phyloP scores from a whole-genome alignment of 2,329 filamentous ascomycete genomes.

The Ophiocordyceps unilateralis region DNA sequence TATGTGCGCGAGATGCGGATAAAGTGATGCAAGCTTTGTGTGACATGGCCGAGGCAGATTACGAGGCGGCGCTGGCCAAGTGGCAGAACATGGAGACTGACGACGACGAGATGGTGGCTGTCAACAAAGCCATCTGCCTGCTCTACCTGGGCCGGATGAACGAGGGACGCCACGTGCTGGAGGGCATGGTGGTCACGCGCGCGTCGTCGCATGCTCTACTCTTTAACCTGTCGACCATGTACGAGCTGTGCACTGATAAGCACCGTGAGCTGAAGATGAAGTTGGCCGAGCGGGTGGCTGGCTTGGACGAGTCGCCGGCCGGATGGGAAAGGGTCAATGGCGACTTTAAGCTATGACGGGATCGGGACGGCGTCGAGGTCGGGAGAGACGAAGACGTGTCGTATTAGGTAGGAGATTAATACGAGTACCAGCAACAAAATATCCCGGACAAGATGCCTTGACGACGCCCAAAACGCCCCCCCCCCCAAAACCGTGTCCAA shows the following conservation, averaged over 20 bases:
- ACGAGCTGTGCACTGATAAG: slow-evolving; percentile 75
- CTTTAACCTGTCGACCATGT: slow-evolving; percentile 82
- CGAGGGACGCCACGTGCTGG: slow-evolving; percentile 51
- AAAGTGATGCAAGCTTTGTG: slow-evolving; percentile 49
- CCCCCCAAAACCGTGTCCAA: too few relatives aligned
- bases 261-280: slow-evolving; percentile 51
- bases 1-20: slow-evolving; percentile 12
- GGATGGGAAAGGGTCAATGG: slow-evolving; percentile 56
- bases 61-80: slow-evolving; percentile 39
- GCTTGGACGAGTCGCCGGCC: slow-evolving; percentile 31
- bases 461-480: too few relatives aligned
- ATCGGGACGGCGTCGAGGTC: too few relatives aligned
- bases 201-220: slow-evolving; percentile 62
- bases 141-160: slow-evolving; percentile 66
- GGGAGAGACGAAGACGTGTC: too few relatives aligned
- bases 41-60: slow-evolving; percentile 63
- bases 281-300: slow-evolving; percentile 54
- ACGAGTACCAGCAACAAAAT: too few relatives aligned
- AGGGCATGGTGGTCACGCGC: slow-evolving; percentile 41
- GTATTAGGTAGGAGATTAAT: too few relatives aligned
- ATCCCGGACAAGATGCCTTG: too few relatives aligned
- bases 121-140: slow-evolving; percentile 72
- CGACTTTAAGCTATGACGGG: slow-evolving; percentile 57
- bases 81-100: slow-evolving; percentile 35
- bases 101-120: slow-evolving; percentile 51